Conservation (phyloP, 2,329 filamentous ascomycete genomes). For the Aureobasidium sp. region DNA sequence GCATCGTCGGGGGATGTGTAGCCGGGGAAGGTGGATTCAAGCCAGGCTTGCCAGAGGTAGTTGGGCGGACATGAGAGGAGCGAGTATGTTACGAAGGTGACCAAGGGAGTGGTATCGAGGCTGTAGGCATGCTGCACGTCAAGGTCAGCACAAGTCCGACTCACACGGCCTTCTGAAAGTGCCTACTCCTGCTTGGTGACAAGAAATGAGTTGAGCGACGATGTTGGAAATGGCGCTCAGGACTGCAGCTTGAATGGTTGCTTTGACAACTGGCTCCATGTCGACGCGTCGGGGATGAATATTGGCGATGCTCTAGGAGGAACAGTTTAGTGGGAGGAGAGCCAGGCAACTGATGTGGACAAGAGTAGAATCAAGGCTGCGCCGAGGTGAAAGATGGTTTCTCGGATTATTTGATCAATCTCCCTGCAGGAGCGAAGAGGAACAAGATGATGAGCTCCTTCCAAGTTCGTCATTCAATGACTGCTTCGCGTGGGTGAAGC, state of each 20-base stretch:
- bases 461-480: not conserved
- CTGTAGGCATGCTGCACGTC: constrained; percentile 47
- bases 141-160: constrained; percentile 16
- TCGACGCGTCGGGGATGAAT: constrained; percentile 1
- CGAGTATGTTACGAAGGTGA: constrained; percentile 72
- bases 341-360: too few relatives aligned
- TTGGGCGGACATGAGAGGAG: constrained; percentile 72
- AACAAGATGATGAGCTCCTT: not conserved
- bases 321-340: not conserved
- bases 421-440: too few relatives aligned
- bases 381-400: not conserved
- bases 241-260: constrained; percentile 58
- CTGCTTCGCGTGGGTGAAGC: not conserved
- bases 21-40: constrained; percentile 69
- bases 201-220: constrained; percentile 62
- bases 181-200: constrained; percentile 54
- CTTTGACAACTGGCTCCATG: constrained; percentile 45
- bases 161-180: constrained; percentile 3
- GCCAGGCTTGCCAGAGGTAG: constrained; percentile 74
- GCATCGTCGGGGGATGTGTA: constrained; percentile 35
- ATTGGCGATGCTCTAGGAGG: not conserved
- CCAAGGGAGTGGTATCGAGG: constrained; percentile 60
- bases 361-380: too few relatives aligned
- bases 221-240: constrained; percentile 64
- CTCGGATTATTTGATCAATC: too few relatives aligned